Evolutionary conservation across 2,329 filamentous ascomycete genomes (phyloP).

Genomic region (Coniochaeta pulveracea): DNA sequence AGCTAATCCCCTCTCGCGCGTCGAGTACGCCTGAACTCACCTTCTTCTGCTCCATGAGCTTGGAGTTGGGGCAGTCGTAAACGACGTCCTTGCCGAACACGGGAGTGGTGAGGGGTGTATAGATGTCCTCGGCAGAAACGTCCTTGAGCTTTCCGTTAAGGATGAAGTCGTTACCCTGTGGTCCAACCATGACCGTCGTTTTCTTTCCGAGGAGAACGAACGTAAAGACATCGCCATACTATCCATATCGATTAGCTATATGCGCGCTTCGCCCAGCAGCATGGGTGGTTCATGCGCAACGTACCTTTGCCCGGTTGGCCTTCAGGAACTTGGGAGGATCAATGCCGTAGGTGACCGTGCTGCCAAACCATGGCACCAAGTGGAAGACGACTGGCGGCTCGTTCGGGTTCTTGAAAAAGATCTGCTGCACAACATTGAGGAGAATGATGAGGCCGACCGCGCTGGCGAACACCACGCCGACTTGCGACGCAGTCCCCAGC

Average conservation of each 20-base stretch:
- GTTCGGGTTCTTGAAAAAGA: slow-evolving; percentile 72
- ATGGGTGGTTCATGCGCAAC: slow-evolving; percentile 7
- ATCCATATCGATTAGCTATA: not conserved
- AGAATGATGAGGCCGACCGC: slow-evolving; percentile 48
- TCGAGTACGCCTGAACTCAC: slow-evolving; percentile 22
- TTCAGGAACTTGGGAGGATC: slow-evolving; percentile 83
- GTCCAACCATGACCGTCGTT: slow-evolving; percentile 37
- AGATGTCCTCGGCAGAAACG: slow-evolving; percentile 43
- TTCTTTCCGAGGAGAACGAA: slow-evolving; percentile 40
- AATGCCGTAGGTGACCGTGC: slow-evolving; percentile 88
- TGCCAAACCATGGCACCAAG: slow-evolving; percentile 75
- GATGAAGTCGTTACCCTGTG: slow-evolving; percentile 42
- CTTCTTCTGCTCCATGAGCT: slow-evolving; percentile 86
- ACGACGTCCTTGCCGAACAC: slow-evolving; percentile 69
- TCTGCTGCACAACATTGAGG: slow-evolving; percentile 69
- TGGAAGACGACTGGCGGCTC: slow-evolving; percentile 75
- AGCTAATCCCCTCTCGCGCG: slow-evolving; percentile 3
- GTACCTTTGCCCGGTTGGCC: slow-evolving; percentile 57
- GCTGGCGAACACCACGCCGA: slow-evolving; percentile 28
- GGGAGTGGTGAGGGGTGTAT: slow-evolving; percentile 36
- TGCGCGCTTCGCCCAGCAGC: not conserved
- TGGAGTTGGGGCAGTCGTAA: slow-evolving; percentile 75
- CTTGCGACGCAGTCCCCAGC: slow-evolving; percentile 35
- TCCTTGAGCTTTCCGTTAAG: slow-evolving; percentile 42
- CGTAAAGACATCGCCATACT: slow-evolving; percentile 43